Evolutionary conservation across 1,284 basidiomycete species (phyloP), one percentile per base, ranked within the genome.

Genomic region (Coniferiporia sulphurascens): DNA sequence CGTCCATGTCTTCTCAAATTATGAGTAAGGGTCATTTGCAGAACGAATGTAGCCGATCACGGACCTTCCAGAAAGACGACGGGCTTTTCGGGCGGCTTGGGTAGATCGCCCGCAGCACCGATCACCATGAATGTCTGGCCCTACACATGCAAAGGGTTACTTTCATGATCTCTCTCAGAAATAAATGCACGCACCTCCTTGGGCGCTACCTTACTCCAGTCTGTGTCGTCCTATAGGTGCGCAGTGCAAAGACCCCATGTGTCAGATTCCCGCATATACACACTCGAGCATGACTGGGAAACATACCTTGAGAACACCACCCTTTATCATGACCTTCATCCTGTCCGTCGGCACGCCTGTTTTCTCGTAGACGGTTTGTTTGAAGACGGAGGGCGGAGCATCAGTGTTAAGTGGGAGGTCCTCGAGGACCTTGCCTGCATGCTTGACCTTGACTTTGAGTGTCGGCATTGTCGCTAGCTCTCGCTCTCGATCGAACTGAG

Each of bases 291-390:
- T 19, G 46, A 19, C 34, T 35, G 10, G 43, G 10, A 19, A 32
- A 52, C 66, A 46, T 15, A 88, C 91, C 82, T 93, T 95, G 70
- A 97, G 81, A 66, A 93, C 81, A n/a, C 92, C 92, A 52, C 92
- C 92, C 72, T 97, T 98, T 71, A 96, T 81, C 91, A 98, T 95
- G 64, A 98, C 90, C 74, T 98, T 99, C 90, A 97, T 95, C 52
- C 95, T 82, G 67, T 95, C 93, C 53, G 83, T 72, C 10, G 95
- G 93, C 3, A 98, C 89, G 9, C 93, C 93, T 0, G 95, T 98
- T 46, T 80, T 76, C 59, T 87, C 80, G 68, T 91, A 90, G 50
- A 98, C 81, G 2, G 84, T 77, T 66, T 93, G 82, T 72, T 97
- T 97, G 81, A 97, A 96, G 2, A 76, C 81, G 8, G 78, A 71